These are phyloP conservation scores for Penicillium mononematosum DNA, from an alignment of 495 filamentous ascomycete species.

Conservation along the genomic window DNA sequence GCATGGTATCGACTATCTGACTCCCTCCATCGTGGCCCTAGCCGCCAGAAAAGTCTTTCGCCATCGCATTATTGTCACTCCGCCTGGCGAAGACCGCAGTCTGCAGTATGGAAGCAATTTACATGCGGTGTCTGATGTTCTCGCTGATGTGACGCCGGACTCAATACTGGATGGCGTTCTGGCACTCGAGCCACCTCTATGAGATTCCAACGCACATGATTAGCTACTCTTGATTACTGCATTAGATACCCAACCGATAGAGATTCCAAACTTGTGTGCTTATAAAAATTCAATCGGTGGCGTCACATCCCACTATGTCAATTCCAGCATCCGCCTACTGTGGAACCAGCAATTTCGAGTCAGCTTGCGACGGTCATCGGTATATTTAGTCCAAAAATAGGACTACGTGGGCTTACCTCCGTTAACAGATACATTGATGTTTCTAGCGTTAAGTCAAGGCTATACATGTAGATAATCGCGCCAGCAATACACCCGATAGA, in stretches of 20 bases:
- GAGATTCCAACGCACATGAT: background rate
- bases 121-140: slow-evolving; percentile 58
- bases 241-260: slow-evolving; percentile 6
- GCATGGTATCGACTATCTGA: slow-evolving; percentile 76
- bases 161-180: slow-evolving; percentile 84
- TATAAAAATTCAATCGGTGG: background rate
- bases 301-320: background rate
- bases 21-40: slow-evolving; percentile 78
- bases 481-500: background rate
- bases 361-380: background rate
- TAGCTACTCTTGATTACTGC: slow-evolving; percentile 1
- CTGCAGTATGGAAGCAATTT: slow-evolving; percentile 90
- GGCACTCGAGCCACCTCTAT: slow-evolving; percentile 69
- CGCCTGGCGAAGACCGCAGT: slow-evolving; percentile 73
- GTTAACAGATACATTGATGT: background rate
- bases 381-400: background rate
- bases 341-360: background rate
- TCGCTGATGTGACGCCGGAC: slow-evolving; percentile 69
- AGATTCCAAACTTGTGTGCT: background rate
- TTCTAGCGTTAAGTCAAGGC: background rate
- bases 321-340: background rate
- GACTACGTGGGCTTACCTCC: background rate
- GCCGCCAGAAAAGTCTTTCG: slow-evolving; percentile 87
- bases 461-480: background rate
- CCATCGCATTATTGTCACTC: slow-evolving; percentile 72